Evolutionary conservation across 1,284 basidiomycete genomes (phyloP), one percentile per base, ranked within the genome.

Genomic region (Apiotrichum mycotoxinovorans): DNA sequence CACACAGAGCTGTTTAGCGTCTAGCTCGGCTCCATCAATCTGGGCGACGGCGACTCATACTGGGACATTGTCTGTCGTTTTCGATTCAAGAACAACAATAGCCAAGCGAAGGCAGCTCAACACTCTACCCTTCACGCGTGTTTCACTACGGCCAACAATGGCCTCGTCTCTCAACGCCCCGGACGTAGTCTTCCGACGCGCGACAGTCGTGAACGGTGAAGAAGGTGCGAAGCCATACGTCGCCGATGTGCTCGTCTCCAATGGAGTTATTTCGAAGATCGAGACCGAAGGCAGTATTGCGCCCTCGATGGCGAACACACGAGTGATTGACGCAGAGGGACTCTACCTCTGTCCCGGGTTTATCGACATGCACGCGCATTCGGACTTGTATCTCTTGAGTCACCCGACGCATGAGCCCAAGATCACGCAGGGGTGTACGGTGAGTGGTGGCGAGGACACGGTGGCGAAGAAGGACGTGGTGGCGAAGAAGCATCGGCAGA

Each of bases 341-440:
- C 61, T 54, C 30, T 56, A 61, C n/a, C 62, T 77, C 1, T 65
- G 62, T 22, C 75, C 75, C 7, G 75, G 75, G 4, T 77, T 77
- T 56, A 74, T 77, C 49, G 75, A 77, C 56, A 65, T 77, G 64
- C 75, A 77, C 62, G 75, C 75, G 4, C 75, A 77, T 58, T 70
- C 67, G 12, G 75, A 77, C 58, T 59, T 76, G 37, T 70, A 73
- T 49, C 62, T 77, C 38, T 56, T 77, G 26, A 69, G 69, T 7
- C 64, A 73, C 49, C 70, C 74, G 1, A 65, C 54, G 1, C 75
- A 77, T 49, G 64, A 65, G 43, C 59, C 75, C n/a, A 75, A 75
- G 57, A 67, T 77, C 51, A 69, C 67, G 9, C 75, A 77, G 58
- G 75, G 74, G 2, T 68, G 68, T 41, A 76, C 75, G 12, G 71